Base-by-base conservation (phyloP, 2,329 filamentous ascomycete genomes). In the Blumeria graminis region DNA sequence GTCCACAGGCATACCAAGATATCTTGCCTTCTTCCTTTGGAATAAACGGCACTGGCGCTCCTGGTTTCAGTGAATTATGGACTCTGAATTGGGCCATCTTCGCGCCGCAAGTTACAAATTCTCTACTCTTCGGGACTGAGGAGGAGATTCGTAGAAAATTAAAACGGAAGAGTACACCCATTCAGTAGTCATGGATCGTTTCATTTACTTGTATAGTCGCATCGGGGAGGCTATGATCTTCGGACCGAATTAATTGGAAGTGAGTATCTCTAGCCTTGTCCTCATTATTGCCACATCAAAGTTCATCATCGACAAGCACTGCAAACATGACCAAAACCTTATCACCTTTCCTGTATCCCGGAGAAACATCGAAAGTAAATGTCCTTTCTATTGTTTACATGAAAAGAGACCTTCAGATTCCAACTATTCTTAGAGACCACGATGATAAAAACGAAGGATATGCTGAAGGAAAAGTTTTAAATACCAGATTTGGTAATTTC, bases 401-500 rank as follows among this genome's bases (percentile, higher is more conserved):
- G 55, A 90, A 86, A 59, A 83, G 89, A 69, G 89, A 96, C 69
- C 82, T 83, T 59, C 80, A 89, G 60, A 75, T 88, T 41, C 87
- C 90, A 7, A 74, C 88, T 32, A 80, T 85, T 59, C 76, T 89
- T 33, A 74, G 76, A 60, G 71, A 77, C 34, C 74, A 75, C 22
- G 74, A 77, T 39, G 79, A 78, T 55, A 75, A 77, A 45, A 74
- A 82, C 60, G 76, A 81, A 64, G 84, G 84, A 58, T 88, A 88
- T 63, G 76, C 77, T 34, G 83, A 88, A 66, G 84, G 84, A 38
- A 81, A 81, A 51, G 83, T 87, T 1, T 79, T 89, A 56, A 96
- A 94, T 70, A 98, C 90, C 1, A 81, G 89, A 48, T 98, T 94
- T 65, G 92, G 92, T 53, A 94, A 89, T 0, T 90, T 88, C 59